Percentiles rank a stretch among this genome's conserved stretches.
These are phyloP conservation scores for Dillenia suffruticosa DNA, from an alignment of 164 flowering plant genomes.

Conservation along the genomic window DNA sequence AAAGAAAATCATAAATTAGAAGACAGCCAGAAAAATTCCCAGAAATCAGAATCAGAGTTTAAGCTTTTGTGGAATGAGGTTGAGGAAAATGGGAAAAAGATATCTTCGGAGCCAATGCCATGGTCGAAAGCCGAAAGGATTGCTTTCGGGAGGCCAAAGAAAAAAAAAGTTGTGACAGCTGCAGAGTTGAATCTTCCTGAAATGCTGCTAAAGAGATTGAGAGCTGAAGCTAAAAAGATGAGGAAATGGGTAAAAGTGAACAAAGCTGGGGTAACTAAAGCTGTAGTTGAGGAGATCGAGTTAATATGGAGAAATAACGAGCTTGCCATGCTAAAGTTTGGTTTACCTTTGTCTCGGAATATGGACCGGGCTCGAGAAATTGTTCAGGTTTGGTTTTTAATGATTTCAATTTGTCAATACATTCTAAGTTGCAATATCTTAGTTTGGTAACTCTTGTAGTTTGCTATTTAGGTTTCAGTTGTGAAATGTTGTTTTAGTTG, in stretches of 20 bases:
- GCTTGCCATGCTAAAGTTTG: slow-evolving; percentile 82
- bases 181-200: slow-evolving; percentile 61
- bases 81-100: slow-evolving; percentile 15
- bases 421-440: too few relatives aligned
- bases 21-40: slow-evolving; percentile 5
- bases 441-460: too few relatives aligned
- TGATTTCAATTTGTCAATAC: too few relatives aligned
- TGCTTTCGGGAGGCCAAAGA: slow-evolving; percentile 51
- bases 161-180: slow-evolving; percentile 38
- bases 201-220: slow-evolving; percentile 59
- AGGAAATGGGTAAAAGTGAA: slow-evolving; percentile 80
- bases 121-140: slow-evolving; percentile 57
- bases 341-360: slow-evolving; percentile 68
- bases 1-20: slow-evolving; percentile 5
- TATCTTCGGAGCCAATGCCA: slow-evolving; percentile 43
- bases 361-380: slow-evolving; percentile 94
- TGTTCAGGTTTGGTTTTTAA: slow-evolving; percentile 51
- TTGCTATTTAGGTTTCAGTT: too few relatives aligned
- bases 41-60: slow-evolving; percentile 22
- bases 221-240: slow-evolving; percentile 54
- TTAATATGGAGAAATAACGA: slow-evolving; percentile 59
- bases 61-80: slow-evolving; percentile 20
- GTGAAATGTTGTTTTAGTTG: too few relatives aligned
- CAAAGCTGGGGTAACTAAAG: slow-evolving; percentile 78
- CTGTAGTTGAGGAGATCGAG: slow-evolving; percentile 60